Evolutionary conservation across 2,329 filamentous ascomycete genomes (phyloP).

Genomic region (Alternaria brassicicola): DNA sequence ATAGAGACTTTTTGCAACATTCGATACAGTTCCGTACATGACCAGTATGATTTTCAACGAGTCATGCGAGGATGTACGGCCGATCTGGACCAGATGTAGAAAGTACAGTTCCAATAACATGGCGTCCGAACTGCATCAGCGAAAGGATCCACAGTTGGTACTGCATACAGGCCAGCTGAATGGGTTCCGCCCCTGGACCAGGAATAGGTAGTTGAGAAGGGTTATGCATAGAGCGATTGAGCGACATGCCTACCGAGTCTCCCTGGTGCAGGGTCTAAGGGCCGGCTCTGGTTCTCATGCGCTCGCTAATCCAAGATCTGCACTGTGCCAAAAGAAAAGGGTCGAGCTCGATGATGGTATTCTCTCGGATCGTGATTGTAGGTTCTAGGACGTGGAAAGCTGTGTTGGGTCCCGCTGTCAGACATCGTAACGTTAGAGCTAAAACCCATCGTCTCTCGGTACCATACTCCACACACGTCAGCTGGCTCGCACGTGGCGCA

Average conservation of each 20-base stretch:
- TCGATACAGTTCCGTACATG: neutral
- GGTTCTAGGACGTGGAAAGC: neutral
- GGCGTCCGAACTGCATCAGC: neutral
- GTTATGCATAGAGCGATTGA: neutral
- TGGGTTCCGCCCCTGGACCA: neutral
- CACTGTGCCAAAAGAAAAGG: no score
- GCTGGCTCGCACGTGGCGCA: neutral
- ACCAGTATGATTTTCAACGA: neutral
- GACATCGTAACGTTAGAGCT: neutral
- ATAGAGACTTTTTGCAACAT: neutral
- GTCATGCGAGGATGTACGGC: neutral
- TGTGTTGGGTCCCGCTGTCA: neutral
- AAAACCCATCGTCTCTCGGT: no score
- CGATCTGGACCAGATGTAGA: neutral
- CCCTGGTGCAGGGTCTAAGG: neutral
- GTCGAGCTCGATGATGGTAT: neutral
- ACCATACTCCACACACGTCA: neutral
- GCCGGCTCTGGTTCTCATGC: no score
- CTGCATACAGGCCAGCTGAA: neutral
- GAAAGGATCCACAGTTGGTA: no score
- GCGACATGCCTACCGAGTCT: neutral
- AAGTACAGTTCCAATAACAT: neutral
- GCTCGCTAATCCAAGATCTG: no score
- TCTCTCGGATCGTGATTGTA: neutral
- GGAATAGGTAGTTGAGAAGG: neutral